These are phyloP conservation scores for Fraxinus cuspidata DNA, from an alignment of 257 asterid species.

Conservation along the genomic window DNA sequence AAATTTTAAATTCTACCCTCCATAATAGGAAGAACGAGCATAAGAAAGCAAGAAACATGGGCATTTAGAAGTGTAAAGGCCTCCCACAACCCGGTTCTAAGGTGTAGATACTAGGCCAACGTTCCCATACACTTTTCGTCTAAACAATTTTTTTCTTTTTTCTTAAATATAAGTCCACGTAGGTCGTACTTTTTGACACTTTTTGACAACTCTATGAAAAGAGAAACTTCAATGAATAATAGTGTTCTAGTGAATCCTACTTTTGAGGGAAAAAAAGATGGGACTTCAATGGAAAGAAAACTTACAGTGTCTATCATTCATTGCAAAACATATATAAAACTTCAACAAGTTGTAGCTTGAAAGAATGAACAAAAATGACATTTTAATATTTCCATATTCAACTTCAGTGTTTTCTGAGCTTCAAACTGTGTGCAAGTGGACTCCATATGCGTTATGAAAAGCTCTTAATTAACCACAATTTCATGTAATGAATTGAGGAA, in stretches of 20 bases:
- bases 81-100: no score
- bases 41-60: no score
- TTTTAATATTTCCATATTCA: neutral
- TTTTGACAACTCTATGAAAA: neutral
- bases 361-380: neutral
- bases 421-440: no score
- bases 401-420: neutral
- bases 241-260: neutral
- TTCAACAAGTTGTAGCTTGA: neutral
- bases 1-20: no score
- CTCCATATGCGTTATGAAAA: constrained; percentile 6
- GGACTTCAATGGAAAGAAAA: neutral
- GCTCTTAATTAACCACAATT: constrained; percentile 6
- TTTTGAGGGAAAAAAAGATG: neutral
- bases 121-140: no score
- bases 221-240: neutral
- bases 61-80: no score
- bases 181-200: neutral
- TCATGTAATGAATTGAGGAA: neutral
- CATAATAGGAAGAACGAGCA: no score
- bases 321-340: neutral
- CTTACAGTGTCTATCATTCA: neutral
- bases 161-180: no score
- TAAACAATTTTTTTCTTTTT: no score
- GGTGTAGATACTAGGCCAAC: no score